Conservation (phyloP, 345 rosid genomes). For the Ceriops tagal region DNA sequence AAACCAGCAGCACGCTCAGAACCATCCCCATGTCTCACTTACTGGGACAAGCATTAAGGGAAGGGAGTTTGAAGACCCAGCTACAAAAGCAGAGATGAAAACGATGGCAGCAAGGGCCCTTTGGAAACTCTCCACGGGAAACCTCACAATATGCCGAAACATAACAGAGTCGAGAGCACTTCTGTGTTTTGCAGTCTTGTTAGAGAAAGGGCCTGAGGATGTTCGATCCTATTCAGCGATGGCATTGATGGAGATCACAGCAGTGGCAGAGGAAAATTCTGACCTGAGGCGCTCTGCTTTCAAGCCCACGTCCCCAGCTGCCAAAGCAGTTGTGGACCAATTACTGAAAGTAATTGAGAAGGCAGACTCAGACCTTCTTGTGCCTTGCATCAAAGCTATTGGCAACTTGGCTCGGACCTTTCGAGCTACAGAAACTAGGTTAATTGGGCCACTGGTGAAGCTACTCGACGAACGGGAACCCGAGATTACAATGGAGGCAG, state of each 20-base stretch:
- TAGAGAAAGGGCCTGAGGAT: constrained; percentile 28
- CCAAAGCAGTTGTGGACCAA: constrained; percentile 28
- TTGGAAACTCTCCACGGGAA: constrained; percentile 23
- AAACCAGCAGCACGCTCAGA: background rate
- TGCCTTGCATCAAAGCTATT: constrained; percentile 21
- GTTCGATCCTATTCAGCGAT: constrained; percentile 26
- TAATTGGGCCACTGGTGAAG: constrained; percentile 26
- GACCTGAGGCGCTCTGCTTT: constrained; percentile 26
- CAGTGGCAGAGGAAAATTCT: constrained; percentile 26
- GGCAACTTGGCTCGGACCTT: constrained; percentile 29
- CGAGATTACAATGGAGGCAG: constrained; percentile 27
- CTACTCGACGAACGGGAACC: constrained; percentile 26
- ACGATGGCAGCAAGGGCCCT: constrained; percentile 35
- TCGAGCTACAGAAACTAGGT: constrained; percentile 30
- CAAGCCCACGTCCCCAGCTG: constrained; percentile 31
- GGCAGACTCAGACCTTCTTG: constrained; percentile 21
- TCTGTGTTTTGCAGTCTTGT: constrained; percentile 25
- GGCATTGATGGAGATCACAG: constrained; percentile 35
- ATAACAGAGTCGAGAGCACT: constrained; percentile 33
- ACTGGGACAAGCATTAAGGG: constrained; percentile 31
- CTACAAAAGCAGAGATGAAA: constrained; percentile 29
- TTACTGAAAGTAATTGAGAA: constrained; percentile 20
- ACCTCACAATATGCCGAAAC: constrained; percentile 19
- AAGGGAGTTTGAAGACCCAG: constrained; percentile 29
- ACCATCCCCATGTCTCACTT: constrained; percentile 13